phyloP scores from a whole-genome alignment of 495 filamentous ascomycete genomes.

The Immersiella caudata region DNA sequence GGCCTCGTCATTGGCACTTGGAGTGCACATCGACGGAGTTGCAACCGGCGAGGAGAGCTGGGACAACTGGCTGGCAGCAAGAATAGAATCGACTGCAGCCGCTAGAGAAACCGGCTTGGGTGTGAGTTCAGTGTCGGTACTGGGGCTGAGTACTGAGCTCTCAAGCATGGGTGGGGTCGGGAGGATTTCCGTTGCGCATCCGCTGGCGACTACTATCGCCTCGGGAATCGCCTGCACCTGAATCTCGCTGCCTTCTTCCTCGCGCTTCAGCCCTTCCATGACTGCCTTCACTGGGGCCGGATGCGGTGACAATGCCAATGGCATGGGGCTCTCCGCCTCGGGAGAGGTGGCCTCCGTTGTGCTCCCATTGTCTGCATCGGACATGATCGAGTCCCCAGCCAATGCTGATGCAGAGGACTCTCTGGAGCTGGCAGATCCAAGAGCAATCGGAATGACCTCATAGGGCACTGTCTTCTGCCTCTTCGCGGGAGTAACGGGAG shows the following conservation, averaged over 20 bases:
- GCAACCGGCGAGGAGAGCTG: not conserved
- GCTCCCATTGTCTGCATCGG: conserved; percentile 30
- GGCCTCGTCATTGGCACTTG: not conserved
- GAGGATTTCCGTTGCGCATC: not conserved
- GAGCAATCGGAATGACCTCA: conserved; percentile 34
- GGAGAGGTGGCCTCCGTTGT: conserved; percentile 49
- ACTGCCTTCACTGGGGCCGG: conserved; percentile 38
- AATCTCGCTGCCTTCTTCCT: conserved; percentile 29
- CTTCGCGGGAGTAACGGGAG: conserved; percentile 51
- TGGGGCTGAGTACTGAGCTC: too few species aligned
- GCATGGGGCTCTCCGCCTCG: conserved; percentile 40
- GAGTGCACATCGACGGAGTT: not conserved
- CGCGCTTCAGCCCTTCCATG: conserved; percentile 31
- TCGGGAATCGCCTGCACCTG: conserved; percentile 24
- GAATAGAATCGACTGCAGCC: not conserved
- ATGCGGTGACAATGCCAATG: conserved; percentile 41
- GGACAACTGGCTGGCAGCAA: not conserved
- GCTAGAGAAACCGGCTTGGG: not conserved
- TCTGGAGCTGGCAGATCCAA: conserved; percentile 29
- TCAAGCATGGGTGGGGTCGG: not conserved
- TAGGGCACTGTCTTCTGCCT: conserved; percentile 41
- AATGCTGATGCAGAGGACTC: conserved; percentile 29
- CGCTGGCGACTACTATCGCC: not conserved
- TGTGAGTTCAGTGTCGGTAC: not conserved
- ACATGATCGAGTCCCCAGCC: conserved; percentile 29